These are phyloP conservation scores for Cucurbita argyrosperma DNA, from an alignment of 306 rosid species.

Conservation along the genomic window DNA sequence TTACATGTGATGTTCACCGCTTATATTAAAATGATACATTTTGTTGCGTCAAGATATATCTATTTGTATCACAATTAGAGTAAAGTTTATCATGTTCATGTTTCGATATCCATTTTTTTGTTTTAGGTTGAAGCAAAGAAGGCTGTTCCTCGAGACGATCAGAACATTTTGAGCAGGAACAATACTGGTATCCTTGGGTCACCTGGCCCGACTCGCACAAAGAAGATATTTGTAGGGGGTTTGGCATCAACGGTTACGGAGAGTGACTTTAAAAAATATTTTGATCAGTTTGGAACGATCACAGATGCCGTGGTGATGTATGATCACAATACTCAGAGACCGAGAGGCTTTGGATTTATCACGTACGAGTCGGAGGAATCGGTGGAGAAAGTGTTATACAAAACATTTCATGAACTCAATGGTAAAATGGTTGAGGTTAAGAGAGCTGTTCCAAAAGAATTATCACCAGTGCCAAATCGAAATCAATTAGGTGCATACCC, in stretches of 20 bases:
- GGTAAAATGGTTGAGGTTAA: constrained; percentile 99
- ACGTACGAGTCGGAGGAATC: constrained; percentile 92
- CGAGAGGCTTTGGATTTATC: constrained; percentile 94
- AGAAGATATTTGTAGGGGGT: constrained; percentile 96
- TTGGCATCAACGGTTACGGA: constrained; percentile 92
- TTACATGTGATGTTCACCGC: background rate
- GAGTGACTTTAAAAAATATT: constrained; percentile 75
- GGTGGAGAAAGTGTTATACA: constrained; percentile 71
- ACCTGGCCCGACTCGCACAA: constrained; percentile 84
- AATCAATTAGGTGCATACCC: constrained; percentile 52
- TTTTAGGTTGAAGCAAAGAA: constrained; percentile 91
- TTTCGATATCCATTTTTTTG: background rate
- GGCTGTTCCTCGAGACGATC: constrained; percentile 97
- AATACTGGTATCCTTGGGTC: constrained; percentile 70
- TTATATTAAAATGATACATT: background rate
- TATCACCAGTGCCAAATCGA: constrained; percentile 76
- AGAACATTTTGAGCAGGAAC: constrained; percentile 53
- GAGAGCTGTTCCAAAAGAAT: constrained; percentile 95
- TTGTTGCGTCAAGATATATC: background rate
- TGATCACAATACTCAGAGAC: constrained; percentile 96
- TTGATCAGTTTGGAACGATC: constrained; percentile 93
- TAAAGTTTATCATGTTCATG: background rate
- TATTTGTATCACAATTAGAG: background rate
- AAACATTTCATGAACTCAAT: constrained; percentile 82
- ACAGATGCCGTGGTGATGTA: constrained; percentile 96